Base-by-base conservation (phyloP, 805 yeast genomes). In the Teunomyces funiuensis region DNA sequence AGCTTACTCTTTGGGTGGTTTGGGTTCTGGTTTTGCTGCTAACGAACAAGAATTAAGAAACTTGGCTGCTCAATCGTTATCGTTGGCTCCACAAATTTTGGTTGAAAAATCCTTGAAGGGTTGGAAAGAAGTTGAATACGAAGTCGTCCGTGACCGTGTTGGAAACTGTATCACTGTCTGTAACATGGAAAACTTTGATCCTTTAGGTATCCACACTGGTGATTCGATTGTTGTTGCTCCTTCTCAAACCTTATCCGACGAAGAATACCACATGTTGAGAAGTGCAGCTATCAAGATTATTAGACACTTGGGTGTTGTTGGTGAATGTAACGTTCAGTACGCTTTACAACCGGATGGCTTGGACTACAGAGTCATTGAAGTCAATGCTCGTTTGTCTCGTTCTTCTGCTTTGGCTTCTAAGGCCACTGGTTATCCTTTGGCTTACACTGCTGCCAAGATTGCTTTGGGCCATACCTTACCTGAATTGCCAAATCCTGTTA, bases 201-300 rank as follows among this genome's bases (percentile, higher is more conserved):
- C 99, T 33, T 79, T 91, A 54, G 99, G 99, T 55, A 85, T 91
- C 57, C 99, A 91, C 71, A 91, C 99, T 42, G 99, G 99, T 73
- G 99, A 91, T 66, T 93, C 99, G 30, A 93, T 91, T 57, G 99
- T 91, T 37, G 97, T 93, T 60, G 99, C 99, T 41, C 99, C 99
- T 37, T 89, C 97, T 31, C 99, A 91, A 71, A 91, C 99, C 29
- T 73, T 91, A 57, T 85, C 96, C 28, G 99, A 91, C 67, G 96
- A 90, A 65, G 99, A 91, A 63, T 91, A 88, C 71, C 96, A 91
- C 71, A 93, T 91, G 99, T 81, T 91, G 58, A 84, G 99, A 74
- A 76, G 95, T 37, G 96, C 99, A 42, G 99, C 99, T 43, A 88
- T 93, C 66, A 93, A 93, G 71, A 88, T 91, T 59, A 91, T 91